Conservation (phyloP, 1,139 yeast genomes). For the Debaryomyces udenii region DNA sequence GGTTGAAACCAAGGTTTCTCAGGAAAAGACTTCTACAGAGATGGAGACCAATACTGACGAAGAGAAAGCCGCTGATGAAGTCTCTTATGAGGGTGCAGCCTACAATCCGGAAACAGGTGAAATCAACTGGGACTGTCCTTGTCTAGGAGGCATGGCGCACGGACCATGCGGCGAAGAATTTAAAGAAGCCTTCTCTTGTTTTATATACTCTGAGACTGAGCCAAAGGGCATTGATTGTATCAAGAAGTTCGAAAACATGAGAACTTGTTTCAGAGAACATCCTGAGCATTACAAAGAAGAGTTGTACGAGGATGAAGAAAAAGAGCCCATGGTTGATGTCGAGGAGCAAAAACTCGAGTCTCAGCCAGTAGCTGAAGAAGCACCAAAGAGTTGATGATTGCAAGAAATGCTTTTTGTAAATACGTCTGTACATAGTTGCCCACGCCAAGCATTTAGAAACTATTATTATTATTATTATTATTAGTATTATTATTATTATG, state of each 20-base stretch:
- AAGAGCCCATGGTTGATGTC: conserved; percentile 14
- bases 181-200: conserved; percentile 94
- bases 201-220: conserved; percentile 91
- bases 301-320: conserved; percentile 71
- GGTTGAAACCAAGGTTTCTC: conserved; percentile 4
- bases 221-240: conserved; percentile 98
- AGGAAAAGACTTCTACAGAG: conserved; percentile 11
- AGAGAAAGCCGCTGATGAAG: conserved; percentile 25
- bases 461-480: conserved; percentile 1
- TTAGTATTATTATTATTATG: neutral
- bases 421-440: conserved; percentile 9
- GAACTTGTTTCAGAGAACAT: conserved; percentile 87
- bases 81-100: conserved; percentile 56
- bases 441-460: conserved; percentile 1
- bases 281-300: conserved; percentile 96
- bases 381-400: conserved; percentile 3
- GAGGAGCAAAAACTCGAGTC: conserved; percentile 16
- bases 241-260: conserved; percentile 90
- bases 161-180: conserved; percentile 99
- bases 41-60: conserved; percentile 12
- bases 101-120: conserved; percentile 98
- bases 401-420: conserved; percentile 1
- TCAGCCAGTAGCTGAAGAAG: conserved; percentile 13
- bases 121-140: conserved; percentile 99
- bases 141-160: conserved; percentile 98